A percentile compares a stretch with the other conserved stretches of the same genome.
Evolutionary conservation across 2,329 filamentous ascomycete species (phyloP).

Genomic region (Penicillium glabrum): DNA sequence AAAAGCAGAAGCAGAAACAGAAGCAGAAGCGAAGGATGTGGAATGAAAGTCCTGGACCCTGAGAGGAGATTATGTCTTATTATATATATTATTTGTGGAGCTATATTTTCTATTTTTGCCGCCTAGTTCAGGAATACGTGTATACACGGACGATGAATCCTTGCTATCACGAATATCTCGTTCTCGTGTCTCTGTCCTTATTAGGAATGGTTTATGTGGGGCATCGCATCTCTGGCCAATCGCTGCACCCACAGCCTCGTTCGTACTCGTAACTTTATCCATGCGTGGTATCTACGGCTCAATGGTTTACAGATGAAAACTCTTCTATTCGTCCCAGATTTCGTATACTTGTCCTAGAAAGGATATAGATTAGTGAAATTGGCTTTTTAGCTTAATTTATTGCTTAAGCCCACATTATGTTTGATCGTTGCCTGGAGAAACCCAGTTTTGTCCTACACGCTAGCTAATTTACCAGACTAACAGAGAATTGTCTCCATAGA

Average conservation of each 20-base stretch:
- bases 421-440: background rate
- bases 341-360: background rate
- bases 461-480: background rate
- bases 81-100: background rate
- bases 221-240: background rate
- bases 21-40: background rate
- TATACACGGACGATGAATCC: background rate
- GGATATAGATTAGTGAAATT: background rate
- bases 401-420: background rate
- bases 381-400: background rate
- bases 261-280: background rate
- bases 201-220: background rate
- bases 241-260: background rate
- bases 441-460: background rate
- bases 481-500: background rate
- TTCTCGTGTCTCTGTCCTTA: background rate
- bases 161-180: background rate
- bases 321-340: background rate
- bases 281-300: background rate
- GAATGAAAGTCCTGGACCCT: background rate
- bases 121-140: background rate
- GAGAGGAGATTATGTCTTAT: background rate
- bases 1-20: background rate
- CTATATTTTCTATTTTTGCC: background rate
- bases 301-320: background rate